Evolutionary conservation across 75 land plant species (phyloP).

Genomic region (Picea glauca): DNA sequence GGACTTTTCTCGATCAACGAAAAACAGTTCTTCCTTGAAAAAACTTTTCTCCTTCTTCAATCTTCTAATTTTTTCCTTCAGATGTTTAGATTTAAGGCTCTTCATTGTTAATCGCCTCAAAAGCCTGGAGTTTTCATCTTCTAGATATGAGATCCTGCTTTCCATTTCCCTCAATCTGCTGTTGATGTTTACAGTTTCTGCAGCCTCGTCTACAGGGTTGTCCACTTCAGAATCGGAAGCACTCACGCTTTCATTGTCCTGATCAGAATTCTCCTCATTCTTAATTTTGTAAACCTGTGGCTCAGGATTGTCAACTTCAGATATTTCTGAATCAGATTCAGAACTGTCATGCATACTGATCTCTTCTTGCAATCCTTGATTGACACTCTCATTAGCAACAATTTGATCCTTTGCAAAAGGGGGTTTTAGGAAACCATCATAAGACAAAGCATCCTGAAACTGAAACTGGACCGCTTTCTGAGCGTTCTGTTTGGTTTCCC

Average conservation of each 20-base stretch:
- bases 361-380: background rate
- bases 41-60: slow-evolving; percentile 28
- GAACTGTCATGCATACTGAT: background rate
- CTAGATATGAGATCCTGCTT: background rate
- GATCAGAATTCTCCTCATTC: background rate
- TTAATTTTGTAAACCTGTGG: background rate
- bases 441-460: background rate
- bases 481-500: slow-evolving; percentile 10
- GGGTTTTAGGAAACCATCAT: background rate
- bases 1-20: background rate
- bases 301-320: slow-evolving; percentile 35
- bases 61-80: slow-evolving; percentile 31
- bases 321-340: slow-evolving; percentile 28
- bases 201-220: slow-evolving; percentile 14
- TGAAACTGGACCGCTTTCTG: background rate
- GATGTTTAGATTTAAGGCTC: slow-evolving; percentile 16
- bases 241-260: background rate
- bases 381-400: slow-evolving; percentile 5
- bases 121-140: background rate
- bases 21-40: background rate
- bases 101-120: slow-evolving; percentile 4
- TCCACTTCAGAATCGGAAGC: slow-evolving; percentile 22
- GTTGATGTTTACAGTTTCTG: slow-evolving; percentile 2
- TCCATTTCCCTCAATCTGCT: slow-evolving; percentile 11
- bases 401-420: background rate